A percentile compares a stretch with the other conserved stretches of the same genome.
Evolutionary conservation across 371 early-diverging fungal species (phyloP).

Genomic region (Circinella umbellata): DNA sequence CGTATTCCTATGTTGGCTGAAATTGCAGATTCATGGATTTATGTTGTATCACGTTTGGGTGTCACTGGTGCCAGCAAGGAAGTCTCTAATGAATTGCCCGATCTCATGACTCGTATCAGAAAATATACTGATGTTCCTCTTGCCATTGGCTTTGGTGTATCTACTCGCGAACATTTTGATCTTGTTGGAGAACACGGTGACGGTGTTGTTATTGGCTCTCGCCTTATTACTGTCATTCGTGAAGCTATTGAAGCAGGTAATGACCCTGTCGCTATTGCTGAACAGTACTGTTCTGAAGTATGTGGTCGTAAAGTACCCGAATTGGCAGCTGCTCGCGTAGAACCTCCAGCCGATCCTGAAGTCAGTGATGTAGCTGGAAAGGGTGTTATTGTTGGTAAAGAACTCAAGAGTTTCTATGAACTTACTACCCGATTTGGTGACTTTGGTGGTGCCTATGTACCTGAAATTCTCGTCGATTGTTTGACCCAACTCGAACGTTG

Average conservation of each 20-base stretch:
- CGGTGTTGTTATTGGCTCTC: conserved; percentile 95
- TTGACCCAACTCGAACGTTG: conserved; percentile 87
- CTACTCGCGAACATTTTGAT: conserved; percentile 86
- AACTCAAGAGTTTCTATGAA: conserved; percentile 53
- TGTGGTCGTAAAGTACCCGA: conserved; percentile 57
- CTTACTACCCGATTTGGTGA: conserved; percentile 86
- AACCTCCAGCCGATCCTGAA: conserved; percentile 42
- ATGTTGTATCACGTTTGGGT: conserved; percentile 92
- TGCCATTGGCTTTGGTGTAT: conserved; percentile 97
- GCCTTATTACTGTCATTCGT: conserved; percentile 81
- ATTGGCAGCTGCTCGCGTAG: conserved; percentile 26
- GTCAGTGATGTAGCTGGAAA: conserved; percentile 28
- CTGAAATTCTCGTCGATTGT: conserved; percentile 94
- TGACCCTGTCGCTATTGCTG: conserved; percentile 55
- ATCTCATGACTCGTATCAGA: conserved; percentile 77
- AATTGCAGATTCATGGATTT: conserved; percentile 91
- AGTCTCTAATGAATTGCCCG: conserved; percentile 75
- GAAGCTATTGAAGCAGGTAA: conserved; percentile 56
- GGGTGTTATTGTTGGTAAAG: conserved; percentile 21
- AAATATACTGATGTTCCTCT: conserved; percentile 80
- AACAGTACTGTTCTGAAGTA: conserved; percentile 67
- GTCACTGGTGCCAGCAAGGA: conserved; percentile 84
- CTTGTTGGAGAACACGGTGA: conserved; percentile 87
- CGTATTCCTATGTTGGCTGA: conserved; percentile 82
- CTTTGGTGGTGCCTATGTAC: conserved; percentile 96